Conservation (phyloP, 805 yeast genomes). For the Metschnikowia matae region DNA sequence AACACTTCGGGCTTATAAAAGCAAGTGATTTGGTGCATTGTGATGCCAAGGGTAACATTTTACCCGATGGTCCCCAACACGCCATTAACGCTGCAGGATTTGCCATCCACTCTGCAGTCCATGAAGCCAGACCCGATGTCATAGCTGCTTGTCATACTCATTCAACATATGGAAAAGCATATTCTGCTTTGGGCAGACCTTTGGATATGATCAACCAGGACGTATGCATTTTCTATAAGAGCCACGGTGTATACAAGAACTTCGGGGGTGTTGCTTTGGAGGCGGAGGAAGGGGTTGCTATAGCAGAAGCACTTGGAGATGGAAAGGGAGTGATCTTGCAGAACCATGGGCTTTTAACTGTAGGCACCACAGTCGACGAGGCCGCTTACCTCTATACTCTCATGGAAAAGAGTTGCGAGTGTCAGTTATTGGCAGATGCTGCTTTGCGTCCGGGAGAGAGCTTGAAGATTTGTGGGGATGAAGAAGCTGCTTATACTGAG, state of each 20-base stretch:
- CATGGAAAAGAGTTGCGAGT: constrained; percentile 62
- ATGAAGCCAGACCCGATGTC: constrained; percentile 65
- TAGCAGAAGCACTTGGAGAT: constrained; percentile 59
- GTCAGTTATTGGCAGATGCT: constrained; percentile 62
- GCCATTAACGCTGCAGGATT: constrained; percentile 68
- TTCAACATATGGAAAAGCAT: constrained; percentile 61
- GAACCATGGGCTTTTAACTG: constrained; percentile 72
- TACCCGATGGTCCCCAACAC: constrained; percentile 52
- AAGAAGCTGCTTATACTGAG: constrained; percentile 65
- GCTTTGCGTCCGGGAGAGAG: constrained; percentile 39
- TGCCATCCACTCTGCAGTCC: constrained; percentile 64
- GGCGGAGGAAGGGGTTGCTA: constrained; percentile 54
- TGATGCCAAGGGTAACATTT: constrained; percentile 58
- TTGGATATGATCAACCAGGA: constrained; percentile 82
- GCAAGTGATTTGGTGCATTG: constrained; percentile 42
- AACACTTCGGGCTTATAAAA: constrained; percentile 52
- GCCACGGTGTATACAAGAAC: constrained; percentile 59
- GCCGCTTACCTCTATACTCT: constrained; percentile 64
- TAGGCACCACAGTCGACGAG: constrained; percentile 67
- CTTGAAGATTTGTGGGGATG: constrained; percentile 48
- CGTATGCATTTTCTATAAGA: constrained; percentile 60
- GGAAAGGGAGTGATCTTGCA: constrained; percentile 58
- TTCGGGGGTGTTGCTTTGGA: constrained; percentile 81
- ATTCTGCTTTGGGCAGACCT: constrained; percentile 59
- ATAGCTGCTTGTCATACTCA: constrained; percentile 73